phyloP scores from a whole-genome alignment of 768 basidiomycete genomes.

The Chalciporus sphaerocephalus region DNA sequence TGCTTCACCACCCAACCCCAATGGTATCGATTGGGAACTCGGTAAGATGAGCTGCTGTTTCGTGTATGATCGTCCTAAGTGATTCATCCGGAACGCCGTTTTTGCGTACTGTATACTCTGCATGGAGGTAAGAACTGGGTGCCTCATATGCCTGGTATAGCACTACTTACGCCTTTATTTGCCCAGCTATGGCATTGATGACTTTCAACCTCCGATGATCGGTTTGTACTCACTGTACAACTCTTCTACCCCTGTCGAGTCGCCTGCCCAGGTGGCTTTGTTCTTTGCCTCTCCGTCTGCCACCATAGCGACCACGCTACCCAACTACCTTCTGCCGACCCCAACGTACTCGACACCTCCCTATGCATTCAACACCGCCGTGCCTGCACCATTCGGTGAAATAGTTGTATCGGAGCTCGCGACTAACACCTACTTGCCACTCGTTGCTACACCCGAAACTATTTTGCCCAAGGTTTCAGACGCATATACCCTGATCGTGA shows the following conservation, averaged over 20 bases:
- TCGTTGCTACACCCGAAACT: slow-evolving; percentile 45
- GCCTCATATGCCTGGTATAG: neutral
- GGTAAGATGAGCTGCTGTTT: slow-evolving; percentile 36
- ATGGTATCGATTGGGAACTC: slow-evolving; percentile 83
- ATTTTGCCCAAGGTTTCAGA: slow-evolving; percentile 55
- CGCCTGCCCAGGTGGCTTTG: slow-evolving; percentile 41
- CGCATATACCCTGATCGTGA: slow-evolving; percentile 52
- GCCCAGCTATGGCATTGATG: slow-evolving; percentile 66
- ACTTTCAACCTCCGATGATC: slow-evolving; percentile 70
- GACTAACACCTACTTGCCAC: slow-evolving; percentile 64
- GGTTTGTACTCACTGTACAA: slow-evolving; percentile 66
- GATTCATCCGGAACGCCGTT: slow-evolving; percentile 48
- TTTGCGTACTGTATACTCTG: slow-evolving; percentile 70
- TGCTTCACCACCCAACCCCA: slow-evolving; percentile 58
- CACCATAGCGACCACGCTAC: slow-evolving; percentile 63
- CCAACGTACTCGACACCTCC: slow-evolving; percentile 59
- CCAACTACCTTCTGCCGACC: slow-evolving; percentile 65
- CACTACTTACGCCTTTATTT: slow-evolving; percentile 4
- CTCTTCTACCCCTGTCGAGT: slow-evolving; percentile 38
- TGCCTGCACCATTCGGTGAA: slow-evolving; percentile 50
- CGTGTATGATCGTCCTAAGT: neutral
- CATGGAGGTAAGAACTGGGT: slow-evolving; percentile 54
- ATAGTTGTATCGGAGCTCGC: slow-evolving; percentile 60
- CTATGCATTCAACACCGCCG: slow-evolving; percentile 67
- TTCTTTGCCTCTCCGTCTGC: slow-evolving; percentile 60